Evolutionary conservation across 192 early-diverging fungal genomes (phyloP), one percentile per base, ranked within the genome.

Genomic region (Neocallimastix lanati): DNA sequence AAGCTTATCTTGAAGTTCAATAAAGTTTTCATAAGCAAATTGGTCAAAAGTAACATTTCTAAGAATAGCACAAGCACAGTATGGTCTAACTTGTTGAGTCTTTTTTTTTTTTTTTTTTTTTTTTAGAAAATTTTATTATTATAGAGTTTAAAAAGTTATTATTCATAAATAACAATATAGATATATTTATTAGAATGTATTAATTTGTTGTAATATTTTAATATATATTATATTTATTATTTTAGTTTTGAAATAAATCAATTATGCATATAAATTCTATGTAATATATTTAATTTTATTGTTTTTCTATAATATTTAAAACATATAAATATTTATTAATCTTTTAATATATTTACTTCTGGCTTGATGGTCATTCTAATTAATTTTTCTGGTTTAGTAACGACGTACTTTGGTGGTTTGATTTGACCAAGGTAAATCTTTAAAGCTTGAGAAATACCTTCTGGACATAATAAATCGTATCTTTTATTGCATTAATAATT

Each of bases 1-100:
- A 77, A 99, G 91, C 89, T 98, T 99, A 82, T 98, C 96, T 85
- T 99, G 98, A 76, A 98, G 86, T 79, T 98, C 96, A 81, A 99
- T 99, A 86, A 99, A 98, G 81, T 91, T 93, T 84, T 96, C 88
- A 87, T 99, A 98, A 81, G 88, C 87, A 79, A 89, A 90, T 78
- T 92, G 85, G 28, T 90, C 93, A 82, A 99, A 93, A 79, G 82
- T 87, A 76, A 99, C 88, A 80, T 93, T 88, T 80, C 98, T 91
- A 79, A 99, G 87, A 80, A 99, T 86, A 36, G 96, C 98, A 29
- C 92, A 91, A 27, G 98, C 98, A 28, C 95, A 89, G 79, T 86
- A 91, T 28, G 95, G 96, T 78, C 98, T 90, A 79, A 99, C 91
- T 29, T 86, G 84, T 13, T 87, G 86, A 58, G 95, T 97, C 92